These are phyloP conservation scores for Auricularia heimuer DNA, from an alignment of 768 basidiomycete species.

Conservation along the genomic window DNA sequence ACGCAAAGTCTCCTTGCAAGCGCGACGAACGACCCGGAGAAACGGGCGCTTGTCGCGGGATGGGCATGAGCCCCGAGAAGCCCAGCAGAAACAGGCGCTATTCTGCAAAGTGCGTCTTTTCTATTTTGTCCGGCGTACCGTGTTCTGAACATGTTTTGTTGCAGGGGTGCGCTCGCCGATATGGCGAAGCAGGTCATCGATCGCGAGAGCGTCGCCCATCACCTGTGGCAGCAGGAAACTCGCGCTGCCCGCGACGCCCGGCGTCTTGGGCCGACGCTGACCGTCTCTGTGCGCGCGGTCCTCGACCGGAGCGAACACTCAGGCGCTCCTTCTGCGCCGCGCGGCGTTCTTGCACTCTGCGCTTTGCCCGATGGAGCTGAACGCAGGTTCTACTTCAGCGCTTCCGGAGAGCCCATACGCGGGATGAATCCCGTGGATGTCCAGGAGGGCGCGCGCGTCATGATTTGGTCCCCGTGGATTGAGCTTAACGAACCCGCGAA, in stretches of 20 bases:
- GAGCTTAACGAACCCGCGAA: background rate
- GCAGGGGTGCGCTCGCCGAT: too few relatives aligned
- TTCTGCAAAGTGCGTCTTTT: background rate
- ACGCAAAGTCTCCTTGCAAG: background rate
- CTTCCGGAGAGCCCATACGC: background rate
- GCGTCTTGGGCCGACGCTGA: too few relatives aligned
- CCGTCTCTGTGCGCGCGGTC: too few relatives aligned
- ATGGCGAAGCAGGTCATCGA: too few relatives aligned
- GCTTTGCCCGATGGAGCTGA: background rate
- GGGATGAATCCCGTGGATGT: background rate
- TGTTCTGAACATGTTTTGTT: too few relatives aligned
- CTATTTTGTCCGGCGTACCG: too few relatives aligned
- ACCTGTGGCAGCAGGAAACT: too few relatives aligned
- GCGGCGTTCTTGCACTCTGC: background rate
- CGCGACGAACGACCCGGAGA: background rate
- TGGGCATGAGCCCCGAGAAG: background rate
- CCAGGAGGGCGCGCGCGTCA: background rate
- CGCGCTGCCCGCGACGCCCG: too few relatives aligned
- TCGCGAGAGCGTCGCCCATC: too few relatives aligned
- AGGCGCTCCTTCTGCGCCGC: background rate
- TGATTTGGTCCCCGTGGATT: background rate
- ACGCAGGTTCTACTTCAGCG: background rate
- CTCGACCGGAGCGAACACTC: background rate
- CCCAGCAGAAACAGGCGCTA: background rate
- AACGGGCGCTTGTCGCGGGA: background rate